Percentiles rank a stretch among this genome's conserved stretches.
These are phyloP conservation scores for Beauveria sp. DNA, from an alignment of 2,329 filamentous ascomycete genomes.

Conservation along the genomic window DNA sequence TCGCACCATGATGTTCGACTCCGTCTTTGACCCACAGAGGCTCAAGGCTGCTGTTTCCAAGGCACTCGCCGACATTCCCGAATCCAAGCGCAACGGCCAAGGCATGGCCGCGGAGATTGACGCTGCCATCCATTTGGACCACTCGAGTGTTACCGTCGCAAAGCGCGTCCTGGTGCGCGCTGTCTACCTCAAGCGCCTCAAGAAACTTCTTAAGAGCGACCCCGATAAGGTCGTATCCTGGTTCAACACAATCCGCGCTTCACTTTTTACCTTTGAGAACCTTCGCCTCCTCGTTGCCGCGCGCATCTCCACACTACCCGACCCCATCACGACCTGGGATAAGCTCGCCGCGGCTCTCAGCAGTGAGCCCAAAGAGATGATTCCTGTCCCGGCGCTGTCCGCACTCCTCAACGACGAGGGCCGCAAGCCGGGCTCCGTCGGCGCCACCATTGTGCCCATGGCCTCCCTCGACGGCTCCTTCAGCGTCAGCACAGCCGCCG, in stretches of 20 bases:
- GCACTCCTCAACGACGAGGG: conserved; percentile 71
- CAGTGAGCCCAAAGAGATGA: conserved; percentile 37
- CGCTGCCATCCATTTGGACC: conserved; percentile 72
- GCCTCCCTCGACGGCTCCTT: conserved; percentile 89
- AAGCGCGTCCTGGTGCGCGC: conserved; percentile 79
- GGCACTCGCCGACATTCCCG: conserved; percentile 83
- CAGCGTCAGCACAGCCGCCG: conserved; percentile 65
- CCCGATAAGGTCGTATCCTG: conserved; percentile 67
- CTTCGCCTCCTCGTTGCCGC: conserved; percentile 79
- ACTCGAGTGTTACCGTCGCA: conserved; percentile 67
- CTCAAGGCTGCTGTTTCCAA: conserved; percentile 64
- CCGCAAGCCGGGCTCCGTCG: conserved; percentile 62
- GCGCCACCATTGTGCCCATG: conserved; percentile 79
- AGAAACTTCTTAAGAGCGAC: conserved; percentile 69
- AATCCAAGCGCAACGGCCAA: conserved; percentile 79
- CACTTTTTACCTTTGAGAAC: conserved; percentile 77
- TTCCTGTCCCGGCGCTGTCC: conserved; percentile 62
- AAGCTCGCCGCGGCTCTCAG: conserved; percentile 33
- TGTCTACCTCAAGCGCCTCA: conserved; percentile 77
- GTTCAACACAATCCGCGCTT: conserved; percentile 67
- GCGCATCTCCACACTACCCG: conserved; percentile 63
- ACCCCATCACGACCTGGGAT: conserved; percentile 76
- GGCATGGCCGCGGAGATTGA: conserved; percentile 59
- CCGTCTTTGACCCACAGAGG: conserved; percentile 69
- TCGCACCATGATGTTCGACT: conserved; percentile 77